These are phyloP conservation scores for Nitzschia sp. DNA, from an alignment of 108 stramenopile genomes.

Conservation along the genomic window DNA sequence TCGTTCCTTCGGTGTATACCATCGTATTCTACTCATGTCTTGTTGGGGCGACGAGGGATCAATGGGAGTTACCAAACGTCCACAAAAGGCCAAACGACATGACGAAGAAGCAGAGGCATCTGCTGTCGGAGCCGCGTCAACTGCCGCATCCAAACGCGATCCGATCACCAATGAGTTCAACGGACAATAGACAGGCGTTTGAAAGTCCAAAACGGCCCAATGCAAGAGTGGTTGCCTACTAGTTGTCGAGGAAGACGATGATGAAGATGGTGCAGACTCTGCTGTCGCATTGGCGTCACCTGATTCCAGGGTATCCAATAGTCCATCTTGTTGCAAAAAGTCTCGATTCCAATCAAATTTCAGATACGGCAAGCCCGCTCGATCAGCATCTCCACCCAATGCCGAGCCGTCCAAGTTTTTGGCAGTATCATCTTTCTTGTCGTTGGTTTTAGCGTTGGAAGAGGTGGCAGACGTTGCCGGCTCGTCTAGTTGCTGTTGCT, in stretches of 20 bases:
- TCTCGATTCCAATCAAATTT: conserved; percentile 82
- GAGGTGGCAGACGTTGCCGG: neutral
- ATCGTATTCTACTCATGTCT: conserved; percentile 36
- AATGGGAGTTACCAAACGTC: conserved; percentile 73
- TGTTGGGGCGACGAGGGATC: conserved; percentile 33
- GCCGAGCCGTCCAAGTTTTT: conserved; percentile 48
- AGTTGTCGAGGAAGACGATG: conserved; percentile 1
- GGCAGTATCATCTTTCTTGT: conserved; percentile 18
- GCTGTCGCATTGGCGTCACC: conserved; percentile 8
- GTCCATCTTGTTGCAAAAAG: conserved; percentile 80
- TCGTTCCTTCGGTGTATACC: conserved; percentile 83
- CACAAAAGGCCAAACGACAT: conserved; percentile 93
- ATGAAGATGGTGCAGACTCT: neutral
- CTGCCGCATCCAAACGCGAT: conserved; percentile 85
- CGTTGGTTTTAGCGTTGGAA: neutral
- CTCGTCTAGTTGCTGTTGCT: neutral
- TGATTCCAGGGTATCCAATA: conserved; percentile 56
- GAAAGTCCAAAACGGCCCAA: conserved; percentile 92
- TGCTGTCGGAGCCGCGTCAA: conserved; percentile 20
- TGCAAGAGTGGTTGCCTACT: conserved; percentile 60
- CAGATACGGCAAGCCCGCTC: conserved; percentile 75
- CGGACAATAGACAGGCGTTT: conserved; percentile 89
- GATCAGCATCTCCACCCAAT: conserved; percentile 78
- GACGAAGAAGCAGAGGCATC: conserved; percentile 28
- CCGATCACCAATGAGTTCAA: conserved; percentile 88